Conservation (phyloP, 1,284 basidiomycete genomes). For the Sporisorium sorghi region DNA sequence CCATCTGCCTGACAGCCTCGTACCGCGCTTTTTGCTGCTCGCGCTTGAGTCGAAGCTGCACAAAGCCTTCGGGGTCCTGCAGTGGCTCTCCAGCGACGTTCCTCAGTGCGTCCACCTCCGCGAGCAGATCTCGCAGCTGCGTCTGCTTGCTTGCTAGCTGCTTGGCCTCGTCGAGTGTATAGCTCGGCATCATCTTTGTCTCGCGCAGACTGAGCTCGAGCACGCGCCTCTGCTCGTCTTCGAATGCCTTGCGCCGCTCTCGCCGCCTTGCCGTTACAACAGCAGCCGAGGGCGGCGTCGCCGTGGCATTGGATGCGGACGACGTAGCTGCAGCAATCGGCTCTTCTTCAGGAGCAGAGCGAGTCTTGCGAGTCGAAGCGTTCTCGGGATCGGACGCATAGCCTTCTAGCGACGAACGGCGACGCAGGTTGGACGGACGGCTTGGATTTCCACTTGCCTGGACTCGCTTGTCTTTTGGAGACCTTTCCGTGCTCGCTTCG, state of each 20-base stretch:
- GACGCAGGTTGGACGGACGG: constrained; percentile 13
- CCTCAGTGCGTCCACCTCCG: constrained; percentile 15
- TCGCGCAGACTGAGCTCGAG: constrained; percentile 49
- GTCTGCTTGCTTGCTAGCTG: constrained; percentile 23
- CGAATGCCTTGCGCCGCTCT: constrained; percentile 39
- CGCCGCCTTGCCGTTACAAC: constrained; percentile 9
- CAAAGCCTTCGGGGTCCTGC: constrained; percentile 14
- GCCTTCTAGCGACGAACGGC: constrained; percentile 29
- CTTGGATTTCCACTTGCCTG: not conserved
- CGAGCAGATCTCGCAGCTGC: constrained; percentile 12
- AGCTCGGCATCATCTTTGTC: constrained; percentile 56
- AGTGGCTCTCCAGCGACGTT: constrained; percentile 6
- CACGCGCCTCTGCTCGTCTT: constrained; percentile 36
- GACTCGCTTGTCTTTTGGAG: not conserved
- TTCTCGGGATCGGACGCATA: constrained; percentile 49
- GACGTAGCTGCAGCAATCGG: not conserved
- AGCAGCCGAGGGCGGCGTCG: not conserved
- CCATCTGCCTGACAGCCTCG: constrained; percentile 16
- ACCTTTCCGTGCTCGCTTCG: not conserved
- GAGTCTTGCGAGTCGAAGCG: constrained; percentile 13
- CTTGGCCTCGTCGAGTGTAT: constrained; percentile 35
- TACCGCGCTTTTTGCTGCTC: constrained; percentile 27
- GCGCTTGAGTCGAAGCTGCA: constrained; percentile 35
- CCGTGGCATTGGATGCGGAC: not conserved
- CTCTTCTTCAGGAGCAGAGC: not conserved